These are phyloP conservation scores for Ambrosiella cleistominuta DNA, from an alignment of 2,329 filamentous ascomycete species.

Conservation along the genomic window DNA sequence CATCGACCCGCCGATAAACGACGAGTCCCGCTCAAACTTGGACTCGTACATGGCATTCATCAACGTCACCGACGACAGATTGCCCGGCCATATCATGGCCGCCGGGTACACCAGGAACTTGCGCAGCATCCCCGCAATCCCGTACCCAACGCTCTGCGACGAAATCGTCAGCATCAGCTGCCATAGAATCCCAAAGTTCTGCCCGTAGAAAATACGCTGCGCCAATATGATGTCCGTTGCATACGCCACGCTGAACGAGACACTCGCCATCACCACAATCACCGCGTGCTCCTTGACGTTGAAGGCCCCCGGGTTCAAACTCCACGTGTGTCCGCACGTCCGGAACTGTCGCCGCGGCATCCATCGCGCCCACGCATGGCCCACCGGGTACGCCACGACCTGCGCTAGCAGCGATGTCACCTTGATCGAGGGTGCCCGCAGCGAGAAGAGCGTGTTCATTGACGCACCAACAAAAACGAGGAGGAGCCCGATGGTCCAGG, in stretches of 20 bases:
- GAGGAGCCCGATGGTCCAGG: constrained; percentile 43
- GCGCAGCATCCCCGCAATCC: constrained; percentile 49
- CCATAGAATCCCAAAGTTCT: constrained; percentile 48
- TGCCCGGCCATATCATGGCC: constrained; percentile 59
- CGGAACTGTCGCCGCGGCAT: constrained; percentile 32
- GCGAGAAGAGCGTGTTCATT: constrained; percentile 46
- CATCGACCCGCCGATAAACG: constrained; percentile 44
- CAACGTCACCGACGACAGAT: constrained; percentile 46
- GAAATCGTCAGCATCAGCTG: constrained; percentile 50
- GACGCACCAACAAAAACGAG: constrained; percentile 40
- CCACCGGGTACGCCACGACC: constrained; percentile 46
- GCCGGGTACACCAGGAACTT: constrained; percentile 49
- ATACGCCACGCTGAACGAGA: constrained; percentile 52
- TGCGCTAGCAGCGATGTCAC: constrained; percentile 45
- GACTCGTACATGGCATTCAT: constrained; percentile 58
- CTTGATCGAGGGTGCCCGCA: constrained; percentile 43
- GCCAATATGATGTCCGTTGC: constrained; percentile 59
- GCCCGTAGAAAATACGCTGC: constrained; percentile 53
- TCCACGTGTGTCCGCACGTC: constrained; percentile 36
- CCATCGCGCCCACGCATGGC: constrained; percentile 40
- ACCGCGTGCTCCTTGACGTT: constrained; percentile 54
- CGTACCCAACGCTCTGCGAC: constrained; percentile 52
- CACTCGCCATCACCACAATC: constrained; percentile 54
- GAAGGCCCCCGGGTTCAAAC: constrained; percentile 50
- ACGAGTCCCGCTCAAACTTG: constrained; percentile 31